Conservation (phyloP, 352 stramenopile species). For the Pythium oligandrum region DNA sequence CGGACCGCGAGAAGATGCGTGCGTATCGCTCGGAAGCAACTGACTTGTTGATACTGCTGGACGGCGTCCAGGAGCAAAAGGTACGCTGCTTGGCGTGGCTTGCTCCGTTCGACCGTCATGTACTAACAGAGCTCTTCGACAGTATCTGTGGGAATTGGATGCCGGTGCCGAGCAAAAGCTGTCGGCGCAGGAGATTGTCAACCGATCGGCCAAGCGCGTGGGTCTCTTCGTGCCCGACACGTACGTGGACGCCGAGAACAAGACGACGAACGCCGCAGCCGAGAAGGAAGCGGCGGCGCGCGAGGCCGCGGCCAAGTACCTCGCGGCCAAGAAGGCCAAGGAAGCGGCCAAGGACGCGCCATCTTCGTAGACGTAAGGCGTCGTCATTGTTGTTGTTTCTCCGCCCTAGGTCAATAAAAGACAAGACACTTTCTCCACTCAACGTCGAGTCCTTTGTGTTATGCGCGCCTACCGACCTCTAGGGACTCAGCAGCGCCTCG, state of each 20-base stretch:
- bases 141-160: conserved; percentile 75
- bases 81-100: conserved; percentile 23
- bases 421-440: conserved; percentile 1
- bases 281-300: conserved; percentile 26
- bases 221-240: conserved; percentile 73
- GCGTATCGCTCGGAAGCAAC: conserved; percentile 61
- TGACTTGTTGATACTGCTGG: conserved; percentile 66
- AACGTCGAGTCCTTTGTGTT: no score
- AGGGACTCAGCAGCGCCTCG: no score
- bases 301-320: conserved; percentile 45
- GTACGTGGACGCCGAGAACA: conserved; percentile 58
- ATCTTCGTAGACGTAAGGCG: no score
- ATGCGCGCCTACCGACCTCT: no score
- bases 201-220: conserved; percentile 69
- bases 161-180: conserved; percentile 66
- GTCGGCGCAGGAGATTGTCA: conserved; percentile 62
- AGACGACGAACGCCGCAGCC: conserved; percentile 13
- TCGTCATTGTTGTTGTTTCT: no score
- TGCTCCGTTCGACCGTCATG: conserved; percentile 1
- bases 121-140: background rate
- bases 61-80: conserved; percentile 68
- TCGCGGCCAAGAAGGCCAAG: conserved; percentile 44
- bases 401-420: background rate
- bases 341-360: conserved; percentile 15
- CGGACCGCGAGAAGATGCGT: conserved; percentile 65